A percentile compares a stretch with the other conserved stretches of the same genome.
These are phyloP conservation scores for Leucoagaricus sp. DNA, from an alignment of 1,284 basidiomycete genomes.

Conservation along the genomic window DNA sequence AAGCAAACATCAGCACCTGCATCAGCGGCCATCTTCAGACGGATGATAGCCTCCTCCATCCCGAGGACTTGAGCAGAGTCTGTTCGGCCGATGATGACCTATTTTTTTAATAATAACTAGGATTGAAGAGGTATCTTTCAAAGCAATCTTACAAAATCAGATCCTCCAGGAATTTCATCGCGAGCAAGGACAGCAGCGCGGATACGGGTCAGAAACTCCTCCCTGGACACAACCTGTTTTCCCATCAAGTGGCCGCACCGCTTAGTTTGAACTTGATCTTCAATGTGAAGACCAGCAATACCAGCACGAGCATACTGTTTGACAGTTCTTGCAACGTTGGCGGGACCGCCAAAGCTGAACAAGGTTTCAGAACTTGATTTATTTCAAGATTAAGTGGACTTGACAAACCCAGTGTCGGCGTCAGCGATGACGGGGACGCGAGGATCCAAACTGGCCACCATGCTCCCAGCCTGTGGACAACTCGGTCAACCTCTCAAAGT, in stretches of 20 bases:
- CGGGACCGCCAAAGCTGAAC: constrained; percentile 65
- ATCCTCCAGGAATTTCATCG: constrained; percentile 68
- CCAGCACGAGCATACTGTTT: constrained; percentile 71
- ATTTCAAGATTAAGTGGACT: neutral
- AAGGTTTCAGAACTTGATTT: neutral
- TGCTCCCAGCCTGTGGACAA: constrained; percentile 33
- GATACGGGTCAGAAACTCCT: constrained; percentile 76
- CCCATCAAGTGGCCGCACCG: constrained; percentile 82
- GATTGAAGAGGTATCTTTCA: neutral
- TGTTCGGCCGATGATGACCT: constrained; percentile 81
- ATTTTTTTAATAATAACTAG: neutral
- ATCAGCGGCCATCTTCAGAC: constrained; percentile 69
- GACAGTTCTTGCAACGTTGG: constrained; percentile 78
- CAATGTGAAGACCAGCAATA: constrained; percentile 78
- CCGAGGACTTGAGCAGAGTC: constrained; percentile 79
- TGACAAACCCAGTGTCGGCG: constrained; percentile 49
- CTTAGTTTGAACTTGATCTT: constrained; percentile 84
- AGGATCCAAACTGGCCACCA: constrained; percentile 69
- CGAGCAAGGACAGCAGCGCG: constrained; percentile 76
- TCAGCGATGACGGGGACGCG: constrained; percentile 75
- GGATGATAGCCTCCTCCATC: constrained; percentile 72
- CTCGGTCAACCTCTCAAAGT: neutral
- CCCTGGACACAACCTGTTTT: constrained; percentile 65
- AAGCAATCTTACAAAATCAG: constrained; percentile 45
- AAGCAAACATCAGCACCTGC: constrained; percentile 83